Conservation (phyloP, 2,329 filamentous ascomycete genomes). For the Triangularia setosa region DNA sequence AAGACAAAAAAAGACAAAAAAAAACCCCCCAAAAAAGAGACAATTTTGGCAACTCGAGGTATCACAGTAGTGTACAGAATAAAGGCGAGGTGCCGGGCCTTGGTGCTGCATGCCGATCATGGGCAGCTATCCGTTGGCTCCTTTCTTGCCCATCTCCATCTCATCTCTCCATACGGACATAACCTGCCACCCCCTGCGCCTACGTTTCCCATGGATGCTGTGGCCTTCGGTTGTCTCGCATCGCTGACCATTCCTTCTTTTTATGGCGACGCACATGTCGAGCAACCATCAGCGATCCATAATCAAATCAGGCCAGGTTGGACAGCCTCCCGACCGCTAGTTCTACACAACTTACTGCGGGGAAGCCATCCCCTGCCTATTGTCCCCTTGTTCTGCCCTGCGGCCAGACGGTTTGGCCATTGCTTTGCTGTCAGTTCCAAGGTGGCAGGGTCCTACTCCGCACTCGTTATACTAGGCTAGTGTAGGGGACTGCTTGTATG, state of each 20-base stretch:
- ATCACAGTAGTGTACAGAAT: not conserved
- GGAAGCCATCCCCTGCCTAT: not conserved
- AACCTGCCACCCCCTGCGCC: not conserved
- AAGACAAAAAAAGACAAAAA: not conserved
- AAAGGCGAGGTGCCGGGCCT: not conserved
- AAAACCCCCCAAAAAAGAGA: not conserved
- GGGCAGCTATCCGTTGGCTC: not conserved
- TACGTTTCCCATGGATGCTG: not conserved
- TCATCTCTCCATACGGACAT: not conserved
- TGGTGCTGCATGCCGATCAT: slow-evolving; percentile 21
- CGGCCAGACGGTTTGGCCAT: not conserved
- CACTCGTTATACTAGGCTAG: not conserved
- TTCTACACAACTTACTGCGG: not conserved
- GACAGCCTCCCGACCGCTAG: not conserved
- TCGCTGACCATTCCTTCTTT: not conserved
- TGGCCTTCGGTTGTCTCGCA: not conserved
- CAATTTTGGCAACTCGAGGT: not conserved
- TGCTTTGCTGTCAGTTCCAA: not conserved
- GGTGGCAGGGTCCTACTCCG: not conserved
- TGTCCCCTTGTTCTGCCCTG: not conserved
- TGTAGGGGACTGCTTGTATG: not conserved
- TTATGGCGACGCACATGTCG: not conserved
- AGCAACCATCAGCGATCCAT: not conserved
- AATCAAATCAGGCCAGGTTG: not conserved
- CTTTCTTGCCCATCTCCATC: too few species aligned